Conservation (phyloP, 176 grass and related monocot genomes). For the Microstegium vimineum region DNA sequence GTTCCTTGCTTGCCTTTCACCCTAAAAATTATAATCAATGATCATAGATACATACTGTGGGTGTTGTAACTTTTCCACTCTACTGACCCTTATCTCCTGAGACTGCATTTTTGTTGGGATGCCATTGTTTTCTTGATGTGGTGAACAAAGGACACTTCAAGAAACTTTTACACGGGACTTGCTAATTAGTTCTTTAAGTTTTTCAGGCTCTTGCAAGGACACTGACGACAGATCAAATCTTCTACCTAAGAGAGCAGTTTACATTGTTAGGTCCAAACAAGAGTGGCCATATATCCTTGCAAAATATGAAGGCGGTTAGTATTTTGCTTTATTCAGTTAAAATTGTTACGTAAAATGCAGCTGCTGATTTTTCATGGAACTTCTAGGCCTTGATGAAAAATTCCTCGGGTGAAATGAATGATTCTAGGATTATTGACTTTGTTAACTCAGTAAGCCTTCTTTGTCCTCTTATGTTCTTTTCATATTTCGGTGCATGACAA, state of each 20-base stretch:
- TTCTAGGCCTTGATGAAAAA: constrained; percentile 57
- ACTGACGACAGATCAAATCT: constrained; percentile 50
- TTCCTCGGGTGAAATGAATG: constrained; percentile 38
- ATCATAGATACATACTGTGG: not conserved
- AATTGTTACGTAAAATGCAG: not conserved
- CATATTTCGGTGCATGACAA: not conserved
- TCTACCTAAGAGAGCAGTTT: constrained; percentile 68
- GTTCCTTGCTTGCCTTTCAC: not conserved
- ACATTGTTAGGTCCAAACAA: constrained; percentile 52
- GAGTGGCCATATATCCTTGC: constrained; percentile 54
- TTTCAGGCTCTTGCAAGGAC: constrained; percentile 73
- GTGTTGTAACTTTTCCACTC: not conserved
- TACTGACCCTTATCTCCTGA: not conserved
- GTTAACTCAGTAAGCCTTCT: constrained; percentile 42
- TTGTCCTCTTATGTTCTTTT: not conserved
- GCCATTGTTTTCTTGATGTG: not conserved
- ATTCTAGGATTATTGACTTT: constrained; percentile 56
- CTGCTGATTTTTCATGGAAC: constrained; percentile 16
- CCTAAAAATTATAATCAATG: not conserved
- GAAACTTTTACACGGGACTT: not conserved
- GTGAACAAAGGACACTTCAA: not conserved
- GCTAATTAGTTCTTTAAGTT: constrained; percentile 11
- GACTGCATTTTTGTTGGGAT: constrained; percentile 1
- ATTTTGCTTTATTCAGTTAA: not conserved
- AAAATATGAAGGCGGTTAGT: constrained; percentile 70